phyloP scores from a whole-genome alignment of 306 rosid species.

The Gillenia trifoliata region DNA sequence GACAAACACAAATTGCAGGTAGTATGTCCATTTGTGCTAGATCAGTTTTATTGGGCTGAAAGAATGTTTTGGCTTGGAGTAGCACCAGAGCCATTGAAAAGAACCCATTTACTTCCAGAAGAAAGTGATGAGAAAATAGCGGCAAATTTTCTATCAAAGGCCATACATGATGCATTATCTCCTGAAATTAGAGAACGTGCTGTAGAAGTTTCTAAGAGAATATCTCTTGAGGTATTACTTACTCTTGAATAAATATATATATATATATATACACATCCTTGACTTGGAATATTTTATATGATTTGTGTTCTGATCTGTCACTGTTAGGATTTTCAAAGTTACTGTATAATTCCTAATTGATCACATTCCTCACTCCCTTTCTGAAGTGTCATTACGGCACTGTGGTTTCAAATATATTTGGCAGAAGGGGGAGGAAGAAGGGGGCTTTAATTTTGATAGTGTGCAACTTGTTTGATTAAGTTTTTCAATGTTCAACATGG shows the following conservation, averaged over 20 bases:
- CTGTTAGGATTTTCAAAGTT: too few relatives aligned
- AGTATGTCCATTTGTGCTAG: constrained; percentile 71
- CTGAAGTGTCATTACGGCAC: too few relatives aligned
- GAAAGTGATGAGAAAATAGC: constrained; percentile 37
- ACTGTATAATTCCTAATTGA: too few relatives aligned
- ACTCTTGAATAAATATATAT: too few relatives aligned
- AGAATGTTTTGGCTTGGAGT: constrained; percentile 88
- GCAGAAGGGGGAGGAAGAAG: not conserved
- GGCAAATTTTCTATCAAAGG: constrained; percentile 46
- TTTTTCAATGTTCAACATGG: not conserved
- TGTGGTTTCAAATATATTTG: not conserved
- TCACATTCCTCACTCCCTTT: too few relatives aligned
- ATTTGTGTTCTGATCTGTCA: too few relatives aligned
- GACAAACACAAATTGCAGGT: constrained; percentile 38
- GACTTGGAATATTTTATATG: too few relatives aligned
- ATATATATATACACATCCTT: too few relatives aligned
- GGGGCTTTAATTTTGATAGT: not conserved
- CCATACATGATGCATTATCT: constrained; percentile 51
- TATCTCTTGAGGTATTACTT: constrained; percentile 55
- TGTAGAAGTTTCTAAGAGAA: constrained; percentile 44
- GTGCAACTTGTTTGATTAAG: not conserved
- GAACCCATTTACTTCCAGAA: constrained; percentile 58
- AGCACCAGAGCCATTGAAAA: constrained; percentile 66
- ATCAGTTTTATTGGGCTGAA: constrained; percentile 91
- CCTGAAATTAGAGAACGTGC: constrained; percentile 53